Percentiles rank a stretch among this genome's conserved stretches.
phyloP scores from a whole-genome alignment of 2,329 filamentous ascomycete species.

The Domatiomyces globalis region DNA sequence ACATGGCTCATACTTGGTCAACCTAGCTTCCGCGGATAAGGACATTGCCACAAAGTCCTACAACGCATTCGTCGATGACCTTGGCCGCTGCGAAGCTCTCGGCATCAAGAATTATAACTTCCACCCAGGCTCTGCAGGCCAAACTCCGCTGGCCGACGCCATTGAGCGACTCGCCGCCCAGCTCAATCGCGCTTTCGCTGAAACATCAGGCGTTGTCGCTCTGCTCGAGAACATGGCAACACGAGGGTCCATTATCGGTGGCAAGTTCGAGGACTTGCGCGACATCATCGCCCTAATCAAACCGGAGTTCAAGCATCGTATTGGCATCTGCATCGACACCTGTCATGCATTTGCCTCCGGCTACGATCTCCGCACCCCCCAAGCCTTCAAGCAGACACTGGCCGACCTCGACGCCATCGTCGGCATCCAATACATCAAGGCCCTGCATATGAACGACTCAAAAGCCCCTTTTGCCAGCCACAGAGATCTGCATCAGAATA shows the following conservation, averaged over 20 bases:
- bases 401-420: constrained; percentile 62
- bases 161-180: constrained; percentile 66
- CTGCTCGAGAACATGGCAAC: constrained; percentile 94
- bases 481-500: constrained; percentile 87
- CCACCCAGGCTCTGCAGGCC: constrained; percentile 74
- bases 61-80: constrained; percentile 70
- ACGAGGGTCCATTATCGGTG: constrained; percentile 72
- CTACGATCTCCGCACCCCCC: constrained; percentile 69
- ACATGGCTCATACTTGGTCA: constrained; percentile 92
- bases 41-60: constrained; percentile 78
- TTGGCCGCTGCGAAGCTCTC: constrained; percentile 68
- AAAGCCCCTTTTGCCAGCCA: constrained; percentile 74
- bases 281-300: constrained; percentile 65
- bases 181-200: constrained; percentile 67
- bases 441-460: constrained; percentile 87
- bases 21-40: constrained; percentile 71
- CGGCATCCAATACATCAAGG: constrained; percentile 64
- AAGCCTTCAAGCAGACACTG: constrained; percentile 60
- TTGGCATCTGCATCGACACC: constrained; percentile 92
- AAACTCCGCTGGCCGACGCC: constrained; percentile 51
- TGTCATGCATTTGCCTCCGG: constrained; percentile 93
- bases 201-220: constrained; percentile 62
- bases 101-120: constrained; percentile 95
- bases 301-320: constrained; percentile 59
- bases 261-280: constrained; percentile 69